Evolutionary conservation across 2,329 filamentous ascomycete genomes (phyloP), one percentile per base, ranked within the genome.

Genomic region (Microcyclosporella mali): DNA sequence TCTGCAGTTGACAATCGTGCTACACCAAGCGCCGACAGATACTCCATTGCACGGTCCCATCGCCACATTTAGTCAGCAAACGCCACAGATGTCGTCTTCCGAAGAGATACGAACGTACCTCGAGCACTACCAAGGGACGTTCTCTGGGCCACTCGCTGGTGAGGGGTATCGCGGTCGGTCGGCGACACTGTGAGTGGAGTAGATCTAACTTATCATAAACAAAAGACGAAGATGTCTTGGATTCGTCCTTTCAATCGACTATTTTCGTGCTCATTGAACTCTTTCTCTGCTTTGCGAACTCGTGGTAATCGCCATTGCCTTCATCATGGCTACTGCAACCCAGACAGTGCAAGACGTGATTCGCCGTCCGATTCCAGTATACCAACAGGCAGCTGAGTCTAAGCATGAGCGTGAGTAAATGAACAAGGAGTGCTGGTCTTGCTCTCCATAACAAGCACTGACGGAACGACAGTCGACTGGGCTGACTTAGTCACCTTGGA

Each of bases 401-500:
- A 49, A 52, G 31, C 45, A 54, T 32, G 49, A 56, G 6, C 41
- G 40, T 43, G 19, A 30, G 42, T 36, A 16, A 18, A 16, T 18
- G n/a, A n/a, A n/a, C n/a, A n/a, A n/a, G n/a, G n/a, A n/a, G n/a
- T n/a, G n/a, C n/a, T n/a, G n/a, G n/a, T n/a, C n/a, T 18, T 15
- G 3, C 33, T 17, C 15, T 34, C 30, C 30, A 16, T 6, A 12
- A 34, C 14, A 11, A 16, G 16, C 10, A 18, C 28, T 37, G 37
- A 45, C 17, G 4, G 12, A 6, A 9, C 21, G 4, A 16, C 29
- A 49, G 48, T 59, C 7, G 50, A 54, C 37, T 81, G 75, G 73
- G 72, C 76, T 1, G 75, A 80, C 43, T 67, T 81, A 1, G 68
- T 75, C 3, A 79, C 74, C 1, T 67, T 81, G 9, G 77, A 80